phyloP scores from a whole-genome alignment of 768 basidiomycete genomes.

The Asterophora lycoperdoides region DNA sequence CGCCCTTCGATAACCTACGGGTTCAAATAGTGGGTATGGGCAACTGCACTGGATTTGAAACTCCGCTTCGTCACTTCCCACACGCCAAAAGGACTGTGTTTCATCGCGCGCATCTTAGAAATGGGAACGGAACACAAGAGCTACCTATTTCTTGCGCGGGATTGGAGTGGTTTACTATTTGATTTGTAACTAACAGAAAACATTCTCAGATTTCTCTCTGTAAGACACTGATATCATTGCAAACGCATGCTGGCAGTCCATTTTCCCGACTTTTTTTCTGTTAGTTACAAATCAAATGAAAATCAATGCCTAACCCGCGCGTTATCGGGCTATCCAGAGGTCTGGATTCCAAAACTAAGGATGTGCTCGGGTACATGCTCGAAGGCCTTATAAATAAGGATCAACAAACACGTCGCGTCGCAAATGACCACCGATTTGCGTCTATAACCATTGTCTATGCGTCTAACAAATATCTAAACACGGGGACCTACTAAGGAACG shows the following conservation, averaged over 20 bases:
- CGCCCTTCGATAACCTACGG: too few species aligned
- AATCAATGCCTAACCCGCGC: background rate
- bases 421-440: background rate
- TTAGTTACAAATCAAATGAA: background rate
- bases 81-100: background rate
- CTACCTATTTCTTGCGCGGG: background rate
- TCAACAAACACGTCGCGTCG: background rate
- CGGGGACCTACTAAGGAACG: too few species aligned
- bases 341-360: background rate
- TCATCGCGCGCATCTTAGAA: background rate
- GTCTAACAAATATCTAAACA: too few species aligned
- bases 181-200: slow-evolving; percentile 1
- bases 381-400: background rate
- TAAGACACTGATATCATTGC: background rate
- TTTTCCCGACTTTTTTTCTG: background rate
- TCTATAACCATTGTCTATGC: too few species aligned
- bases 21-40: background rate
- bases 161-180: background rate
- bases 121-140: background rate
- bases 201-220: background rate
- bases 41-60: background rate
- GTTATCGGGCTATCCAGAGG: background rate
- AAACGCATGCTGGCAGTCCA: background rate
- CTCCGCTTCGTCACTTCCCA: background rate
- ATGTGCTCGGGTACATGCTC: background rate